These are phyloP conservation scores for Aspergillus conjunctus DNA, from an alignment of 495 filamentous ascomycete species.

Conservation along the genomic window DNA sequence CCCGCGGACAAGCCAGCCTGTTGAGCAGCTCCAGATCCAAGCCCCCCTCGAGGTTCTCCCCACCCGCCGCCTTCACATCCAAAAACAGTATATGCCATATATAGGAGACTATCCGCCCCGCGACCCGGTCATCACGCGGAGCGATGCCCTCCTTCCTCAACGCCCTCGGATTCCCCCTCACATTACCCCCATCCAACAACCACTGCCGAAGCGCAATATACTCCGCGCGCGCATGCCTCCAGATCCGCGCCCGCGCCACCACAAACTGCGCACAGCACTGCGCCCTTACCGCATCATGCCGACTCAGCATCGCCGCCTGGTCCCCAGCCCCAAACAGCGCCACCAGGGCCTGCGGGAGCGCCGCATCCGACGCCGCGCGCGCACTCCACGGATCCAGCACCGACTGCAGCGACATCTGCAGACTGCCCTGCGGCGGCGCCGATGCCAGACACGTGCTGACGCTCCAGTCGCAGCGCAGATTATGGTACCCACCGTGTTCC, in stretches of 20 bases:
- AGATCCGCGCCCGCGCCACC: slow-evolving; percentile 36
- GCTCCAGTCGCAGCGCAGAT: slow-evolving; percentile 52
- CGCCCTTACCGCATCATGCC: slow-evolving; percentile 39
- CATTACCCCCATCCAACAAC: slow-evolving; percentile 39
- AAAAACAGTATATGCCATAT: slow-evolving; percentile 51
- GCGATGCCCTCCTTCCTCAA: slow-evolving; percentile 24
- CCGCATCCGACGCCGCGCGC: slow-evolving; percentile 41
- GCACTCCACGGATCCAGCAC: slow-evolving; percentile 42
- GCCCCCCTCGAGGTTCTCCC: slow-evolving; percentile 18
- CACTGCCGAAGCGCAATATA: slow-evolving; percentile 48
- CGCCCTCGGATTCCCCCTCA: slow-evolving; percentile 12
- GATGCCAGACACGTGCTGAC: slow-evolving; percentile 38
- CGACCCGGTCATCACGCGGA: slow-evolving; percentile 40
- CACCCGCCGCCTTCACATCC: slow-evolving; percentile 31
- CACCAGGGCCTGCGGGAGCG: slow-evolving; percentile 35
- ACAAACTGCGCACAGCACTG: slow-evolving; percentile 53
- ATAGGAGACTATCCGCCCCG: slow-evolving; percentile 46
- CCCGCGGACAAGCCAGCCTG: slow-evolving; percentile 39
- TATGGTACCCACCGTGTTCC: slow-evolving; percentile 42
- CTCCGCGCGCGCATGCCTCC: slow-evolving; percentile 40
- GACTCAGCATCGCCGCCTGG: slow-evolving; percentile 25
- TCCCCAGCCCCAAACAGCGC: slow-evolving; percentile 36
- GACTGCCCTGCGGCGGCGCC: slow-evolving; percentile 38
- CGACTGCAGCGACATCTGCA: slow-evolving; percentile 42
- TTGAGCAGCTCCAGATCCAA: slow-evolving; percentile 50